Evolutionary conservation across 257 asterid genomes (phyloP).

Genomic region (Nicotiana obtusifolia): DNA sequence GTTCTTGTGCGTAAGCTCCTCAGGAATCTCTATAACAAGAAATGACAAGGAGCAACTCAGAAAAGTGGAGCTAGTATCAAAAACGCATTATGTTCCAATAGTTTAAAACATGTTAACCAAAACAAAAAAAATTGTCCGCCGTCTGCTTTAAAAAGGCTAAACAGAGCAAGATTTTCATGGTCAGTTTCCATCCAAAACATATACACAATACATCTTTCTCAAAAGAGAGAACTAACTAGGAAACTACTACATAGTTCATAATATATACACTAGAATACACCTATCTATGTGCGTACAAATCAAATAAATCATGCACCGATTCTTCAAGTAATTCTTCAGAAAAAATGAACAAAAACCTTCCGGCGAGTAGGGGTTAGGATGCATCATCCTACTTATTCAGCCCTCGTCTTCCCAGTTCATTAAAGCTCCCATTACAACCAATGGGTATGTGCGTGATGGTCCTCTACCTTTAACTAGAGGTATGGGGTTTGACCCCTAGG

Average conservation of each 20-base stretch:
- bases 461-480: background rate
- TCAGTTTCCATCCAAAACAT: background rate
- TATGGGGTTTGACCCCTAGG: background rate
- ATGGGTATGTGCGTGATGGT: background rate
- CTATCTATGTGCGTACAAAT: background rate
- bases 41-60: background rate
- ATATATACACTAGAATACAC: background rate
- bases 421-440: background rate
- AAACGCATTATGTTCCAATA: background rate
- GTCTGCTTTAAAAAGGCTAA: background rate
- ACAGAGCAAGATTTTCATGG: background rate
- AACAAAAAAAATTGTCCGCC: background rate
- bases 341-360: background rate
- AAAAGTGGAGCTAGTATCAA: background rate
- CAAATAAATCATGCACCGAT: background rate
- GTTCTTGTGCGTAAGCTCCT: constrained; percentile 7
- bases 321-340: background rate
- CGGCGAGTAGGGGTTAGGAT: background rate
- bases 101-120: background rate
- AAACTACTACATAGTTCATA: background rate
- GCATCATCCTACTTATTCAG: background rate
- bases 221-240: background rate
- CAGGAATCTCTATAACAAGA: constrained; percentile 6
- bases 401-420: background rate
- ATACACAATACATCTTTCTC: background rate